Evolutionary conservation across 1,139 yeast genomes (phyloP).

Genomic region (Sugiyamaella novakii): DNA sequence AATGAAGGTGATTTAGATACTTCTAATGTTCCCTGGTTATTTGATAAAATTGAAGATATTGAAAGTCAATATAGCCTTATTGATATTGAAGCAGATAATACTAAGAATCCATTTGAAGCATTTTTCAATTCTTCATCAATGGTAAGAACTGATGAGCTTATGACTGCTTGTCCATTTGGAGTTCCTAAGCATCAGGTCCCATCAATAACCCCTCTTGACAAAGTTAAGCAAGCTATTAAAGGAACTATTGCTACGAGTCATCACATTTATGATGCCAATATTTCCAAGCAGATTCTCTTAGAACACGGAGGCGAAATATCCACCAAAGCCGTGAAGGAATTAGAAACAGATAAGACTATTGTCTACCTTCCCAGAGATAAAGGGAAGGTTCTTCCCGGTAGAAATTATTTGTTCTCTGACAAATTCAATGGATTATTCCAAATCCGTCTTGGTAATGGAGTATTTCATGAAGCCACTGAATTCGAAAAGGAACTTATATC

Average conservation of each 20-base stretch:
- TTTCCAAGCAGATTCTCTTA: conserved; percentile 50
- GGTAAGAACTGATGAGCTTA: conserved; percentile 36
- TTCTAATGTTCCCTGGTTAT: conserved; percentile 46
- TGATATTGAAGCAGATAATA: conserved; percentile 23
- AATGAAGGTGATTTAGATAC: conserved; percentile 45
- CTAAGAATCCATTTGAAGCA: conserved; percentile 28
- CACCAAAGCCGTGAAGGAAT: conserved; percentile 53
- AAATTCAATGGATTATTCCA: conserved; percentile 50
- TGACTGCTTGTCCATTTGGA: conserved; percentile 29
- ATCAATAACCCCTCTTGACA: conserved; percentile 27
- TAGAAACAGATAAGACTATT: conserved; percentile 59
- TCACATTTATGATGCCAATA: conserved; percentile 49
- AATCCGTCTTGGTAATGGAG: conserved; percentile 47
- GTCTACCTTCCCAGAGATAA: conserved; percentile 52
- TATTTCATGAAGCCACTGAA: conserved; percentile 50
- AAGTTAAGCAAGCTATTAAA: conserved; percentile 46
- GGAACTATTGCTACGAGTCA: conserved; percentile 64
- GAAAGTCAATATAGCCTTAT: conserved; percentile 39
- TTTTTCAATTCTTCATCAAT: conserved; percentile 33
- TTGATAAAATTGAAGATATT: conserved; percentile 40
- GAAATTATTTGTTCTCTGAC: conserved; percentile 62
- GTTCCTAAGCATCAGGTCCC: conserved; percentile 17
- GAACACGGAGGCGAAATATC: conserved; percentile 49
- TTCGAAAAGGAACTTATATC: conserved; percentile 49
- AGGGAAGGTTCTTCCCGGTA: conserved; percentile 45